Percentiles rank a stretch among this genome's conserved stretches.
Conservation (phyloP, 192 early-diverging fungal genomes). For the Backusella sp. region DNA sequence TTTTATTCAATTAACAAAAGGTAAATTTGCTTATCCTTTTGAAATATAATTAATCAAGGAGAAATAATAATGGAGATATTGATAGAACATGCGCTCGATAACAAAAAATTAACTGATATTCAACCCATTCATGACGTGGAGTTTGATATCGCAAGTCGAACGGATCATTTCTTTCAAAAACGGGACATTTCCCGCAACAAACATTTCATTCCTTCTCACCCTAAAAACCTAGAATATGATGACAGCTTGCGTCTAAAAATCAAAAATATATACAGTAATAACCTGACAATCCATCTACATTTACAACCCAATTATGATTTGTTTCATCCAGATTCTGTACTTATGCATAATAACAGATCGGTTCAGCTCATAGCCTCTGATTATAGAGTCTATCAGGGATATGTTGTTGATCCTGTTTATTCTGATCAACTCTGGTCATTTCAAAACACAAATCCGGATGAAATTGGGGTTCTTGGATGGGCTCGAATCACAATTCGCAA, state of each 20-base stretch:
- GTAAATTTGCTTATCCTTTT: too few relatives aligned
- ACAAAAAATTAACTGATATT: background rate
- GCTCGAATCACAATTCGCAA: conserved; percentile 49
- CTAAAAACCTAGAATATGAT: conserved; percentile 16
- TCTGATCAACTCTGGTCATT: conserved; percentile 19
- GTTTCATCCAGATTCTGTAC: conserved; percentile 62
- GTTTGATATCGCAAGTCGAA: conserved; percentile 20
- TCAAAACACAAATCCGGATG: conserved; percentile 36
- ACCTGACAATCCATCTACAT: conserved; percentile 64
- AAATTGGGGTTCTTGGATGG: conserved; percentile 55
- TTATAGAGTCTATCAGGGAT: conserved; percentile 55
- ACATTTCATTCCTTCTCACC: conserved; percentile 4
- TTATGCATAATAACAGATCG: conserved; percentile 27
- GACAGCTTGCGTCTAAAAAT: conserved; percentile 17
- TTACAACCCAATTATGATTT: conserved; percentile 74
- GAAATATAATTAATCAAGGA: background rate
- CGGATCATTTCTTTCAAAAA: conserved; percentile 21
- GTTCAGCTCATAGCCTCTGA: conserved; percentile 30
- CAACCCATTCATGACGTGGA: background rate
- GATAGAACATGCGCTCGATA: background rate
- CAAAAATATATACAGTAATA: conserved; percentile 45
- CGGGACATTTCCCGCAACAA: conserved; percentile 12
- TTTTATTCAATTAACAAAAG: too few relatives aligned
- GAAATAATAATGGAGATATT: background rate
- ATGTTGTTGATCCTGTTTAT: conserved; percentile 35